Conservation (phyloP, 495 filamentous ascomycete species). For the Lophium mytilinum region DNA sequence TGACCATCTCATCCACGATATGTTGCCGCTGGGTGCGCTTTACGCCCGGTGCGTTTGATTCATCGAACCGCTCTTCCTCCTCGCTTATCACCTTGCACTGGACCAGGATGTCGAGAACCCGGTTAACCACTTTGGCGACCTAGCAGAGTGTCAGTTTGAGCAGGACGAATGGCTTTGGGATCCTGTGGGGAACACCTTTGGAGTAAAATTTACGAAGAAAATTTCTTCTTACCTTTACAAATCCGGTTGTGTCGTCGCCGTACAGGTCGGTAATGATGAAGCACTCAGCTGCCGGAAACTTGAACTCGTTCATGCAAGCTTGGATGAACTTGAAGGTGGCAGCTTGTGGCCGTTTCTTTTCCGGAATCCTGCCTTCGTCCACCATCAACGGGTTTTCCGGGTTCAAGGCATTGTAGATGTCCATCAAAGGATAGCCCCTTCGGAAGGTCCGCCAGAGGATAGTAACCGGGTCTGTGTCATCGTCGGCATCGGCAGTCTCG, state of each 20-base stretch:
- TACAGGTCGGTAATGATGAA: slow-evolving; percentile 90
- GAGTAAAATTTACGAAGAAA: background rate
- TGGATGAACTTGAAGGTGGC: slow-evolving; percentile 65
- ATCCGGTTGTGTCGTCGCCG: slow-evolving; percentile 89
- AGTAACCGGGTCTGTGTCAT: slow-evolving; percentile 73
- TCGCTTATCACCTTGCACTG: slow-evolving; percentile 54
- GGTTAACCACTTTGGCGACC: slow-evolving; percentile 77
- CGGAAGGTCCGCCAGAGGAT: slow-evolving; percentile 84
- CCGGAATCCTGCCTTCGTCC: slow-evolving; percentile 48
- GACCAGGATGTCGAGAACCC: slow-evolving; percentile 80
- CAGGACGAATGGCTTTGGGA: background rate
- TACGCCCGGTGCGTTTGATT: slow-evolving; percentile 24
- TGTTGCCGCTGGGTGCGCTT: slow-evolving; percentile 74
- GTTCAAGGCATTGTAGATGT: slow-evolving; percentile 76
- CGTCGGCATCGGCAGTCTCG: slow-evolving; percentile 56
- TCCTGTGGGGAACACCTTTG: background rate
- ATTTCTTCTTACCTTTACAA: slow-evolving; percentile 66
- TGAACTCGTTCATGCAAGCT: slow-evolving; percentile 61
- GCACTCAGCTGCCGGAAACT: slow-evolving; percentile 68
- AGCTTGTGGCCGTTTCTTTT: slow-evolving; percentile 57
- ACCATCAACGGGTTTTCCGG: slow-evolving; percentile 57
- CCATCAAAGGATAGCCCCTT: slow-evolving; percentile 74
- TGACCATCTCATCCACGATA: slow-evolving; percentile 81
- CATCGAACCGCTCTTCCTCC: slow-evolving; percentile 21
- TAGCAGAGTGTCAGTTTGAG: slow-evolving; percentile 30